Evolutionary conservation across 2,329 filamentous ascomycete genomes (phyloP), one percentile per base, ranked within the genome.

Genomic region (Calonectria pseudoreteaudii): DNA sequence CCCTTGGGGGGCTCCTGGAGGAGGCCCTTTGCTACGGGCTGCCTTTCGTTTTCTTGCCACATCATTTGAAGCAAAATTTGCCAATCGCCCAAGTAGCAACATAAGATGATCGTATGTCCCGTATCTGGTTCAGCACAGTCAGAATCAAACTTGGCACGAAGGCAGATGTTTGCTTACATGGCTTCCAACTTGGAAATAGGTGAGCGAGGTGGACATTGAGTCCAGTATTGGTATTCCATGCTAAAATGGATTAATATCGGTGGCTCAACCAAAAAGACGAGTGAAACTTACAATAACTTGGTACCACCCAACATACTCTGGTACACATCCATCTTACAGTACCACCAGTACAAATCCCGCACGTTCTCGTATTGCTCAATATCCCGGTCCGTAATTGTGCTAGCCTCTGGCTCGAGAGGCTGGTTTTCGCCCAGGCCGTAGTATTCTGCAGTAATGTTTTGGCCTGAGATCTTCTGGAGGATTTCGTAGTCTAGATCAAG

Each of bases 331-430:
- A 98, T 97, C 84, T 98, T 98, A 79, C 91, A 93, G 82, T 96
- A 98, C 94, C 95, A 98, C 96, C 96, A 99, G 82, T 94, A 97
- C 7, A 98, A 86, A 84, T 98, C 97, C 76, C 94, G 92, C 49
- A 97, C 88, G 20, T 94, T 93, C 80, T 97, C 94, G 80, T 94
- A 98, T 50, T 91, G 92, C 75, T 95, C 93, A 62, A 98, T 89
- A 74, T 98, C 96, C 74, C 86, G 88, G 44, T 89, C 86, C 1
- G 89, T 90, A 9, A 80, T 75, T 6, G 74, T 74, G 13, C 70
- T 47, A 9, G 68, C 71, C 3, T 77, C 71, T n/a, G 78, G 75
- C 26, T 82, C 79, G 8, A 82, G 74, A 2, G 74, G 70, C 49
- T 83, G 82, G 6, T 78, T 79, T 8, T 82, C 79, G 31, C 76